phyloP scores from a whole-genome alignment of 1,284 basidiomycete species.

The Moesziomyces sp. region DNA sequence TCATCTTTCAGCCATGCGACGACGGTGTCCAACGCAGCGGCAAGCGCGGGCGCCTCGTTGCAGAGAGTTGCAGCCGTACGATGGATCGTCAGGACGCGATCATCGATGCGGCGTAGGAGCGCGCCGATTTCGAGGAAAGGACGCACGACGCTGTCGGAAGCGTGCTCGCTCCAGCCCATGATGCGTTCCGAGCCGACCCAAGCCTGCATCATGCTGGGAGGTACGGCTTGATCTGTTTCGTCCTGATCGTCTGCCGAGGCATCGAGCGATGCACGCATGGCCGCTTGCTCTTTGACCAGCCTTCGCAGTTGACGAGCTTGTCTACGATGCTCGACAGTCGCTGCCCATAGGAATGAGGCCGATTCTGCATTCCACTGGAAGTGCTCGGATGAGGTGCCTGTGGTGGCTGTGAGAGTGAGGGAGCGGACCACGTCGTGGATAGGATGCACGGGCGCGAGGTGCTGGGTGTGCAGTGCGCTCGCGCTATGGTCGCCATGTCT shows the following conservation, averaged over 20 bases:
- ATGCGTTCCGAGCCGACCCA: slow-evolving; percentile 47
- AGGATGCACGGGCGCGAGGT: slow-evolving; percentile 41
- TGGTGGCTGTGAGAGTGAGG: slow-evolving; percentile 34
- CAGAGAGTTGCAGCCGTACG: slow-evolving; percentile 11
- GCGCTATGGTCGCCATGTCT: neutral
- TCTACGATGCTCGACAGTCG: slow-evolving; percentile 22
- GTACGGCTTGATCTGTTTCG: neutral
- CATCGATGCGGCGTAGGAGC: slow-evolving; percentile 43
- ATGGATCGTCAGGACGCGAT: slow-evolving; percentile 26
- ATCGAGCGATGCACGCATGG: slow-evolving; percentile 15
- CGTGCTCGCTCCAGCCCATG: slow-evolving; percentile 29
- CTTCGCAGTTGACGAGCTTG: slow-evolving; percentile 17
- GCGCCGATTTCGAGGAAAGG: slow-evolving; percentile 43
- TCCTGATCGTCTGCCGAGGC: slow-evolving; percentile 13
- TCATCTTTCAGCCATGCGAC: slow-evolving; percentile 47
- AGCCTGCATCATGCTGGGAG: slow-evolving; percentile 15
- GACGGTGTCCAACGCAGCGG: slow-evolving; percentile 37
- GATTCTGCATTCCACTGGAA: slow-evolving; percentile 46
- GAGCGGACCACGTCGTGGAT: slow-evolving; percentile 23
- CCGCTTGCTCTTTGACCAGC: slow-evolving; percentile 28
- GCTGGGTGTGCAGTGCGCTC: slow-evolving; percentile 1
- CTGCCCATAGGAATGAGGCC: slow-evolving; percentile 39
- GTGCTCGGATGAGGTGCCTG: slow-evolving; percentile 40
- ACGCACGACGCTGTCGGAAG: slow-evolving; percentile 34
- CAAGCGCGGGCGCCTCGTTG: slow-evolving; percentile 46